These are phyloP conservation scores for Entonaema liquescens DNA, from an alignment of 495 filamentous ascomycete species.

Conservation along the genomic window DNA sequence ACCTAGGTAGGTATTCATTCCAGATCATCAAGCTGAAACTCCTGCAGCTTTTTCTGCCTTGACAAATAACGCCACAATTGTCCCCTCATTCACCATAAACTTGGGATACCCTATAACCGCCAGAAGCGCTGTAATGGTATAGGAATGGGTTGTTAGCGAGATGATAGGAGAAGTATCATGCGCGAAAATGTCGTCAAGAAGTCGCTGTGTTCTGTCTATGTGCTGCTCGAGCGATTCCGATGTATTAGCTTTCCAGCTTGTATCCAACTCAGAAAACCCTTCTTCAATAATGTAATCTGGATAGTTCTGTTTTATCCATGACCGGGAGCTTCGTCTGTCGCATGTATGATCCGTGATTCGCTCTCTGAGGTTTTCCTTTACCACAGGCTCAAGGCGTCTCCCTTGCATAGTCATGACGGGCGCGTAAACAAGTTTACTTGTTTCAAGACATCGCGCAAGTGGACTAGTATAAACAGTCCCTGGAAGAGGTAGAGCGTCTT, in stretches of 20 bases:
- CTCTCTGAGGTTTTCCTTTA: background rate
- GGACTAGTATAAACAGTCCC: conserved; percentile 74
- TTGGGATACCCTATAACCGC: conserved; percentile 27
- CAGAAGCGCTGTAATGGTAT: conserved; percentile 38
- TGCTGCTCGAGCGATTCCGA: conserved; percentile 45
- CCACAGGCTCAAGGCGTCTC: background rate
- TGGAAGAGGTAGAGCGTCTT: conserved; percentile 48
- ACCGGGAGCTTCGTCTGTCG: background rate
- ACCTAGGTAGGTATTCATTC: too few species aligned
- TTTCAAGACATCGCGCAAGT: conserved; percentile 70
- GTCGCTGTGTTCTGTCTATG: conserved; percentile 27
- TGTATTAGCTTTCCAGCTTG: conserved; percentile 59
- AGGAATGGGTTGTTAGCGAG: conserved; percentile 20
- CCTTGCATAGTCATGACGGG: conserved; percentile 31
- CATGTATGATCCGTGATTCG: background rate
- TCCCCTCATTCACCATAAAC: conserved; percentile 40
- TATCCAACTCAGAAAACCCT: conserved; percentile 69
- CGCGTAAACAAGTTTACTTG: conserved; percentile 69
- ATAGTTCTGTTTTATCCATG: background rate
- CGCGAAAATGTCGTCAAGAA: conserved; percentile 44
- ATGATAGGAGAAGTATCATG: conserved; percentile 26
- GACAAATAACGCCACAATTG: conserved; percentile 42
- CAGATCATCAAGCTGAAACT: background rate
- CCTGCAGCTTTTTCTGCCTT: conserved; percentile 30
- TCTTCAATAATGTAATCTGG: conserved; percentile 59